phyloP scores from a whole-genome alignment of 2,329 filamentous ascomycete species.

The Chaetomiaceae sp. region DNA sequence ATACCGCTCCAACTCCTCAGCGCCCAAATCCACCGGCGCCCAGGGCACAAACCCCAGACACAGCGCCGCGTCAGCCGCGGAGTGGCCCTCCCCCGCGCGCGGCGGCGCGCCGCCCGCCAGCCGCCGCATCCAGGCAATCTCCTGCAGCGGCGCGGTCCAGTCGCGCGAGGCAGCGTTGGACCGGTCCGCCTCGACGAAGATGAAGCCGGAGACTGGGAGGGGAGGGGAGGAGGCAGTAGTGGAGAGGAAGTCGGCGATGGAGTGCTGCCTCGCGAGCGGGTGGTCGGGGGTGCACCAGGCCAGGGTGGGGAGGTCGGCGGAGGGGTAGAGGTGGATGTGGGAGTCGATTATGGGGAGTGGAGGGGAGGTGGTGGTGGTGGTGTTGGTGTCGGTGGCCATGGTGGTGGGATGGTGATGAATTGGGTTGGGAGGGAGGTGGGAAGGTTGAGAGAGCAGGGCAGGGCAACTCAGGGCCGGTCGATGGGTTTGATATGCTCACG shows the following conservation, averaged over 20 bases:
- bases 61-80: slow-evolving; percentile 42
- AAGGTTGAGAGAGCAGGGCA: not conserved
- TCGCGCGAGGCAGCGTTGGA: slow-evolving; percentile 48
- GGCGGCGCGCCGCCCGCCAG: slow-evolving; percentile 57
- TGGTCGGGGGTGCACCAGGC: slow-evolving; percentile 59
- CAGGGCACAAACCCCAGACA: slow-evolving; percentile 72
- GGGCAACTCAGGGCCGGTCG: too few relatives aligned
- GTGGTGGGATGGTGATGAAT: not conserved
- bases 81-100: slow-evolving; percentile 52
- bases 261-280: slow-evolving; percentile 58
- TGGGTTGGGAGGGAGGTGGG: not conserved
- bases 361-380: slow-evolving; percentile 9
- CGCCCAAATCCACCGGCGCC: slow-evolving; percentile 71
- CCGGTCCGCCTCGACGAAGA: slow-evolving; percentile 25
- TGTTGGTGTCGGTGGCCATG: not conserved
- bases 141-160: slow-evolving; percentile 63
- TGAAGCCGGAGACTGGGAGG: slow-evolving; percentile 31
- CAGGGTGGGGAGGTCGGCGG: slow-evolving; percentile 58
- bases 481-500: too few relatives aligned
- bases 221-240: slow-evolving; percentile 36
- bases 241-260: slow-evolving; percentile 55
- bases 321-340: slow-evolving; percentile 84
- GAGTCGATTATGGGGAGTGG: slow-evolving; percentile 69
- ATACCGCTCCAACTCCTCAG: slow-evolving; percentile 57
- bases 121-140: slow-evolving; percentile 62